Base-by-base conservation (phyloP, 805 yeast species). In the Saccharomycopsis fermentans region DNA sequence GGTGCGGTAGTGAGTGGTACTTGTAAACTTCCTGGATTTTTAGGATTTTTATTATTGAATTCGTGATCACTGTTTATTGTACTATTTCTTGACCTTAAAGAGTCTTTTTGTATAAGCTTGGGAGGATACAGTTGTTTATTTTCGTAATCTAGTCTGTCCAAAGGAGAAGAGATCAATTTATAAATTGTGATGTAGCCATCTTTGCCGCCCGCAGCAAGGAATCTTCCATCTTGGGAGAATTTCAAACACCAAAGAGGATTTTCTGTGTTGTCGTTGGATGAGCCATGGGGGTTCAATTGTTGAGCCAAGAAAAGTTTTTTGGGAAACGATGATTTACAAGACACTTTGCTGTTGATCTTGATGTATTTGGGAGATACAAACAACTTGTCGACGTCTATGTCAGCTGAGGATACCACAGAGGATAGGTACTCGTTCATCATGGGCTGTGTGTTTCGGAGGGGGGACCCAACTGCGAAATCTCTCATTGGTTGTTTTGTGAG, bases 131-230 rank as follows among this genome's bases (percentile, higher is more conserved):
- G 29, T 27, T 32, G 27, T 50, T 51, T n/a, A 37, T 34, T 55
- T 64, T 70, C 66, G 68, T 67, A 68, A 61, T 77, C 84, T 62
- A 81, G 69, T 63, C 95, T 72, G 63, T 87, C 91, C 59, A 82
- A 71, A 0, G 90, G 85, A 0, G 90, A 81, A 2, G 87, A 74
- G 0, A 90, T 80, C 4, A 88, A 95, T 68, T 87, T 83, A 94
- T 96, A 90, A 3, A 90, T 73, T 56, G 82, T 74, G 14, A 91
- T 76, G 0, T 76, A 69, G 2, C 85, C 78, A 66, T 87, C 90
- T 64, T 87, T 81, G 19, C 96, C 95, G 0, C 92, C 96, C 1
- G 87, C 80, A 0, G 96, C 96, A 65, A 91, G 70, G 68, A 77
- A 89, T 69, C 81, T 83, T 11, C 97, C 97, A 70, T 91, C 96